Percentiles rank a stretch among this genome's conserved stretches.
Conservation (phyloP, 2,329 filamentous ascomycete species). For the Colletotrichum agaves region DNA sequence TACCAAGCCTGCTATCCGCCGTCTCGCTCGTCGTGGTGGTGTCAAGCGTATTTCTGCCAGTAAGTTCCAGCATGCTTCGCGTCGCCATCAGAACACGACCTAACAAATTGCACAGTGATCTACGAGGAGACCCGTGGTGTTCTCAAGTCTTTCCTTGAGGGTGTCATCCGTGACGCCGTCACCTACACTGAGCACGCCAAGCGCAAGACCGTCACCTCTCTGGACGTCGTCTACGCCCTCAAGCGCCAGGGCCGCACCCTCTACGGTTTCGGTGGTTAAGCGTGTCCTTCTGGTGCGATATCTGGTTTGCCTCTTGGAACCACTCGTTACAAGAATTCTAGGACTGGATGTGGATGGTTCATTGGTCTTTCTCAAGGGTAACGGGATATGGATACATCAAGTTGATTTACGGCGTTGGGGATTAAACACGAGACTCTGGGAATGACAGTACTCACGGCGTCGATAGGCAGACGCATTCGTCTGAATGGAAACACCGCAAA, state of each 20-base stretch:
- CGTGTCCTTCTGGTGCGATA: constrained; percentile 29
- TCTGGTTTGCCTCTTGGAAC: constrained; percentile 20
- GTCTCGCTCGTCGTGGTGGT: constrained; percentile 99
- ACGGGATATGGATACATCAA: constrained; percentile 38
- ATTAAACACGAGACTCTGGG: constrained; percentile 39
- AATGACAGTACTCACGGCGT: constrained; percentile 39
- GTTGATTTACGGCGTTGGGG: constrained; percentile 43
- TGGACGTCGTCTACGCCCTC: constrained; percentile 74
- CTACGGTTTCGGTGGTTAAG: constrained; percentile 91
- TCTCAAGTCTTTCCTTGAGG: constrained; percentile 82
- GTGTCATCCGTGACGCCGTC: constrained; percentile 80
- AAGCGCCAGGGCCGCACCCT: constrained; percentile 80
- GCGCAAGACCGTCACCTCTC: constrained; percentile 81
- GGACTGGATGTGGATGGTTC: constrained; percentile 13
- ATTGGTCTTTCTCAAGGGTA: constrained; percentile 37
- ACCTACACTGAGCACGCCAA: constrained; percentile 85
- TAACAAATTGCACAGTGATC: constrained; percentile 65
- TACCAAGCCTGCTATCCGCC: constrained; percentile 97
- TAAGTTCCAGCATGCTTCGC: constrained; percentile 55
- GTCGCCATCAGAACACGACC: neutral
- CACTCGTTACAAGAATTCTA: neutral
- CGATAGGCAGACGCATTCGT: constrained; percentile 39
- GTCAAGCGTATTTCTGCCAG: constrained; percentile 99
- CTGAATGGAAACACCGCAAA: constrained; percentile 39
- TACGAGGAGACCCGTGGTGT: constrained; percentile 83